Conservation (phyloP, 2,329 filamentous ascomycete species). For the Colletotrichum plurivorum region DNA sequence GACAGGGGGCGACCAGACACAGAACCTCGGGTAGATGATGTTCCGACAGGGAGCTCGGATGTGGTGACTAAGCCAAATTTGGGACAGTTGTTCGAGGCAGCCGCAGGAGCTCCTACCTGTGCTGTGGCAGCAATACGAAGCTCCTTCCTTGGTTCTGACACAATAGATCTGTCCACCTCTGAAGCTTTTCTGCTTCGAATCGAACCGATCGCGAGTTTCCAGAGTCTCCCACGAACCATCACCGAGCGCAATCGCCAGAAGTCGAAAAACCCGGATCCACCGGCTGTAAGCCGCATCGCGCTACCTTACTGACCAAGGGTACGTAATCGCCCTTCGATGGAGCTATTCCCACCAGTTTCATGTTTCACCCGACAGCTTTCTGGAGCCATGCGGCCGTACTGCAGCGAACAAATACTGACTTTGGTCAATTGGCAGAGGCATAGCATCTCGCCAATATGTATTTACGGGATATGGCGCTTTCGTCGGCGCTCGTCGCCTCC, state of each 20-base stretch:
- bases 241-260: background rate
- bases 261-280: slow-evolving; percentile 28
- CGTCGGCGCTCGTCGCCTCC: slow-evolving; percentile 64
- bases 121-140: slow-evolving; percentile 18
- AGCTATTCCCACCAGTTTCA: slow-evolving; percentile 37
- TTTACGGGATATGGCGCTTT: slow-evolving; percentile 59
- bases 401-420: background rate
- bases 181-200: slow-evolving; percentile 11
- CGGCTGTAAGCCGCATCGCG: slow-evolving; percentile 32
- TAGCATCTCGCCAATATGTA: slow-evolving; percentile 55
- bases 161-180: slow-evolving; percentile 29
- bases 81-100: slow-evolving; percentile 39
- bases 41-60: slow-evolving; percentile 24
- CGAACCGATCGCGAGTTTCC: background rate
- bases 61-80: slow-evolving; percentile 35
- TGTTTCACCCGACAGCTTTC: slow-evolving; percentile 11
- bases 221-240: background rate
- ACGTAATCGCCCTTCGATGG: slow-evolving; percentile 32
- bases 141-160: slow-evolving; percentile 19
- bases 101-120: slow-evolving; percentile 24
- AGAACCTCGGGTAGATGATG: background rate
- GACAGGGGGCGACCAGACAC: too few relatives aligned
- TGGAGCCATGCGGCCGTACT: background rate
- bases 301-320: slow-evolving; percentile 29
- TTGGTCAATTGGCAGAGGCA: background rate